Base-by-base conservation (phyloP, 2,329 filamentous ascomycete genomes). In the Diaporthe longicolla region DNA sequence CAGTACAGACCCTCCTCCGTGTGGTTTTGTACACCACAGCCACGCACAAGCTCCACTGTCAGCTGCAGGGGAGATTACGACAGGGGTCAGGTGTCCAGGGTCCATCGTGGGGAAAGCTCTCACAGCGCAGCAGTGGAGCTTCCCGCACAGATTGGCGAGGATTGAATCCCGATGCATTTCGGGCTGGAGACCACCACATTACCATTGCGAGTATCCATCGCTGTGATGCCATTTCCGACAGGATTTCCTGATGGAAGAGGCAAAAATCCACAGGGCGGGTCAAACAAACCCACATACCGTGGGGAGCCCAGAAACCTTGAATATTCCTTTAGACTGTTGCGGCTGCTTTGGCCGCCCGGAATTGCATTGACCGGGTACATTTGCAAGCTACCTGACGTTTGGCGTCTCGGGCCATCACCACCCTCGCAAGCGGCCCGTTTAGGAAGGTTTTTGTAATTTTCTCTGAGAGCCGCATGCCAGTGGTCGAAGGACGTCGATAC, bases 81-180 rank as follows among this genome's bases (percentile, higher is more conserved):
- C 68, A 57, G 50, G 65, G 70, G 48, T 48, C 61, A 58, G 21
- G 21, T 24, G 55, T 59, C 73, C 66, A 70, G 73, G 70, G 57
- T 73, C n/a, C 37, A 75, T 75, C 70, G 71, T 66, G 71, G 71
- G 71, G 71, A 73, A 72, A 61, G 69, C 73, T 59, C 59, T 45
- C 55, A 68, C 48, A 50, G 45, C 45, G 70, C 70, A 59, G 35
- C 72, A 55, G 72, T 70, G 66, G 72, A 72, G 45, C 71, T 35
- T 29, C 54, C 73, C 54, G 52, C 50, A 65, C 61, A 74, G 73
- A 72, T 74, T 72, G 45, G 63, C 70, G 24, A 75, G 66, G 52
- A 45, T 68, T 68, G 71, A 72, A 75, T 66, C 66, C 65, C 73
- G 73, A 75, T 73, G 71, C 43, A 58, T 70, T 75, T 73, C 71